phyloP scores from a whole-genome alignment of 2,329 filamentous ascomycete species.

The Cladosporium phlei region DNA sequence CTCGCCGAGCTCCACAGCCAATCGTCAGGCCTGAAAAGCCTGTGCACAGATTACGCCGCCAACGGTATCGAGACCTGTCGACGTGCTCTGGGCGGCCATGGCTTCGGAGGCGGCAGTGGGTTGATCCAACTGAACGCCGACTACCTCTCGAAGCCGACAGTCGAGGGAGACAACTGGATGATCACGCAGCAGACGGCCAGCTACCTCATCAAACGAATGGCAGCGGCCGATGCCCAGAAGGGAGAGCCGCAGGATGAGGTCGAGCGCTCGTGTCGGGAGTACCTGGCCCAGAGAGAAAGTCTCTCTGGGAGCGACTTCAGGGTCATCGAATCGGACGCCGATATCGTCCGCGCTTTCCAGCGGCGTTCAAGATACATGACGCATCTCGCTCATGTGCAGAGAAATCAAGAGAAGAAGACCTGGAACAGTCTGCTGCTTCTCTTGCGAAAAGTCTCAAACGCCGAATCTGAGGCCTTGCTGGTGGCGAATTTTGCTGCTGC shows the following conservation, averaged over 20 bases:
- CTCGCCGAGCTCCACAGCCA: slow-evolving; percentile 50
- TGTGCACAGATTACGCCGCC: slow-evolving; percentile 50
- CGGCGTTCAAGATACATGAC: slow-evolving; percentile 42
- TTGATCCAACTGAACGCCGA: slow-evolving; percentile 49
- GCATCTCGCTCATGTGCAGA: slow-evolving; percentile 40
- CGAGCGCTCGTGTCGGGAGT: slow-evolving; percentile 39
- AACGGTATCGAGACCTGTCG: slow-evolving; percentile 53
- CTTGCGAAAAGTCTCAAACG: slow-evolving; percentile 39
- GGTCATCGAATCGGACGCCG: slow-evolving; percentile 33
- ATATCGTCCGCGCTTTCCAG: slow-evolving; percentile 43
- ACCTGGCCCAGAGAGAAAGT: slow-evolving; percentile 32
- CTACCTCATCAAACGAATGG: slow-evolving; percentile 51
- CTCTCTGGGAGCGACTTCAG: slow-evolving; percentile 28
- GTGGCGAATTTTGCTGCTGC: slow-evolving; percentile 45
- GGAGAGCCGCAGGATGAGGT: slow-evolving; percentile 35
- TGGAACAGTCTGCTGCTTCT: slow-evolving; percentile 46
- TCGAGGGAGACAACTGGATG: slow-evolving; percentile 56
- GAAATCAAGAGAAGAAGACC: slow-evolving; percentile 42
- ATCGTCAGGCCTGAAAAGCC: slow-evolving; percentile 51
- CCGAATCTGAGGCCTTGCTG: slow-evolving; percentile 48
- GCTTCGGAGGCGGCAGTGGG: slow-evolving; percentile 50
- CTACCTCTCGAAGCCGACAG: slow-evolving; percentile 50
- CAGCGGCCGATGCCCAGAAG: slow-evolving; percentile 35
- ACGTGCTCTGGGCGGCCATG: slow-evolving; percentile 51
- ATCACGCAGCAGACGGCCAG: slow-evolving; percentile 51